Percentiles rank a stretch among this genome's conserved stretches.
phyloP scores from a whole-genome alignment of 75 land plant genomes.

The Cupressus sempervirens region DNA sequence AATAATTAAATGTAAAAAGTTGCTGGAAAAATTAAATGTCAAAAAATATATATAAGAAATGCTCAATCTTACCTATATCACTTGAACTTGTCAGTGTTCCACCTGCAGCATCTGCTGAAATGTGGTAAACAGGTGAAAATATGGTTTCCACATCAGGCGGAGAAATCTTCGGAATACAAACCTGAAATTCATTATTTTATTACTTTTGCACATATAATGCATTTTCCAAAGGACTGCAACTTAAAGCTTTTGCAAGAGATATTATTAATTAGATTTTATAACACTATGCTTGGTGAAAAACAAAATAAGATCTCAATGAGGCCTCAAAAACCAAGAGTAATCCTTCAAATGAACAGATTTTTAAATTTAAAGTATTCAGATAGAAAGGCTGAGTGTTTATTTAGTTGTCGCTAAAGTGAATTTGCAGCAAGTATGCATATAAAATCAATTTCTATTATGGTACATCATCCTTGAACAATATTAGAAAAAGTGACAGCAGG shows the following conservation, averaged over 20 bases:
- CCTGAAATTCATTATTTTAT: background rate
- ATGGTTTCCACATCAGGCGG: conserved; percentile 5
- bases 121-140: conserved; percentile 11
- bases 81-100: background rate
- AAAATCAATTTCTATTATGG: background rate
- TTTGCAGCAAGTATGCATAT: background rate
- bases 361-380: background rate
- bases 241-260: background rate
- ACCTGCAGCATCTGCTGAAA: background rate
- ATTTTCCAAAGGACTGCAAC: conserved; percentile 2
- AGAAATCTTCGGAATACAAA: background rate
- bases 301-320: background rate
- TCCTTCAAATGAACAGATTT: background rate
- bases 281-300: background rate
- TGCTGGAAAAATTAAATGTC: background rate
- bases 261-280: background rate
- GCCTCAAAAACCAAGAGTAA: background rate
- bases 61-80: background rate
- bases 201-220: background rate
- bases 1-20: background rate
- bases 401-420: background rate
- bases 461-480: background rate
- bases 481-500: background rate
- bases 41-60: background rate
- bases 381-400: background rate